Base-by-base conservation (phyloP, 371 early-diverging fungal genomes). In the Syncephalastrum monosporum region DNA sequence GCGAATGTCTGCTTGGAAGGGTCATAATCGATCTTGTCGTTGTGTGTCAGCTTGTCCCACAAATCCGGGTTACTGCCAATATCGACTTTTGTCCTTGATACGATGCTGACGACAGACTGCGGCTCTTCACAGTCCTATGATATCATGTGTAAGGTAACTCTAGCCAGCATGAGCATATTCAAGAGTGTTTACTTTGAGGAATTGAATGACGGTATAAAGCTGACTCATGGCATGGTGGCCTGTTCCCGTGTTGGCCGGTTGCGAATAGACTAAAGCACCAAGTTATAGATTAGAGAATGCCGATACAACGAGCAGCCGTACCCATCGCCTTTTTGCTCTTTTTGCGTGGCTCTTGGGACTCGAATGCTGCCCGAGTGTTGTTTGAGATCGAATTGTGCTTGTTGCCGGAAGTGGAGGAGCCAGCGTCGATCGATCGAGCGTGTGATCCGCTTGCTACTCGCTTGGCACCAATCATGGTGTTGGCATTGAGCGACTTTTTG, bases 21-120 rank as follows among this genome's bases (percentile, higher is more conserved):
- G 60, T 86, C 81, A 68, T 78, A 90, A 0, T 75, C 75, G 23
- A 91, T 83, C 55, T 90, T 90, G 33, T 82, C 82, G 59, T 87
- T 91, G 38, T 75, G 58, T 5, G 71, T 73, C 50, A 91, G 63
- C 27, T 83, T 79, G 0, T 82, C 71, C 71, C 81, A 86, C 52
- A 89, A 71, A 2, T 75, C 68, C 8, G 65, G 71, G 49, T 84
- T 83, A 10, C 75, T 75, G 38, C 65, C 59, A 46, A 91, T 79
- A 55, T 90, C 87, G 6, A 85, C 81, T 54, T 74, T 72, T 27
- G 81, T 68, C 44, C 86, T 77, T 33, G 77, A 66, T 23, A 70
- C 70, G 60, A 91, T 78, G 55, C 89, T 89, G 14, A 84, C 81
- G 1, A 77, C 70, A 10, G 89, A 77, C 53, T 88, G 87, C 3